Conservation (phyloP, 164 flowering plant species). For the Brasenia schreberi region DNA sequence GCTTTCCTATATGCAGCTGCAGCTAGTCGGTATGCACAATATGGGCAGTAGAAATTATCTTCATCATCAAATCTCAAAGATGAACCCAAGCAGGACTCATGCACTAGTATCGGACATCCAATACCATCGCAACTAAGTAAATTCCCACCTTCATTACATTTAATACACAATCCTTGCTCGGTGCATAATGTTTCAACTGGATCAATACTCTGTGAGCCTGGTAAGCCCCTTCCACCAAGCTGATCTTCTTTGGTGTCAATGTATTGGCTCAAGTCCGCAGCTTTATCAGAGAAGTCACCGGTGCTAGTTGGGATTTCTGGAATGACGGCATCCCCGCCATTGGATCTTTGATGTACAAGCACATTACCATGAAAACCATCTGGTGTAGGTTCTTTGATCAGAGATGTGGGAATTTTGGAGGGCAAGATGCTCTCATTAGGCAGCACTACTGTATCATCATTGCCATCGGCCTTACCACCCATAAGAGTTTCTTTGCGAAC, state of each 20-base stretch:
- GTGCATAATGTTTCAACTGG: constrained; percentile 13
- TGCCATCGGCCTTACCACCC: neutral
- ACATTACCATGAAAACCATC: neutral
- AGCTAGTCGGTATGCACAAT: constrained; percentile 15
- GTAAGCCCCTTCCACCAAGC: constrained; percentile 18
- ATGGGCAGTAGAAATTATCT: constrained; percentile 57
- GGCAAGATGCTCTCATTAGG: neutral
- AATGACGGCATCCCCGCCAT: neutral
- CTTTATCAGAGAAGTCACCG: neutral
- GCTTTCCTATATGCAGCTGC: constrained; percentile 19
- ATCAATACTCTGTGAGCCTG: constrained; percentile 21
- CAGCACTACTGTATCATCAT: neutral
- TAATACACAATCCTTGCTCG: constrained; percentile 33
- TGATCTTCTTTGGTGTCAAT: no score
- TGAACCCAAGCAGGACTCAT: constrained; percentile 46
- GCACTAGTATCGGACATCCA: constrained; percentile 40
- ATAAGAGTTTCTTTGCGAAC: neutral
- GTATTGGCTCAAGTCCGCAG: no score
- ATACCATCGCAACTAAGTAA: constrained; percentile 33
- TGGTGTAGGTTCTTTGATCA: neutral
- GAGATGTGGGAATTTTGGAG: neutral
- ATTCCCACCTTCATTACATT: constrained; percentile 45
- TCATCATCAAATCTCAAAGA: constrained; percentile 21
- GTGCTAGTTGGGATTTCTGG: constrained; percentile 15
- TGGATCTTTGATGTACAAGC: no score